Base-by-base conservation (phyloP, 129 eudicot species). In the Helichrysum umbraculigerum region DNA sequence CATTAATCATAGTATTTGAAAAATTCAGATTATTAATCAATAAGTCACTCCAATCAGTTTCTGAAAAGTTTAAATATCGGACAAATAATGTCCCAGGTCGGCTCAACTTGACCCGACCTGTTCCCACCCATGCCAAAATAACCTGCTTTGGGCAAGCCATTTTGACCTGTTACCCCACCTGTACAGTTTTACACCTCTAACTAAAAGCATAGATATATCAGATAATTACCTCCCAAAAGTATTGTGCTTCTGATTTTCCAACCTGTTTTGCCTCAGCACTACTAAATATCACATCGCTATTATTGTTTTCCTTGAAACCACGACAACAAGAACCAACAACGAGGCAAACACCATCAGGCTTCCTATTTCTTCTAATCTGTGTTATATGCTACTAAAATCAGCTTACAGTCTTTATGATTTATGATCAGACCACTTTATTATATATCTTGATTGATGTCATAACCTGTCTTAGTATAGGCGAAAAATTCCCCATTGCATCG, bases 401-500 rank as follows among this genome's bases (percentile, higher is more conserved):
- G 33, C 42, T 47, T 70, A 70, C 5, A 22, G 37, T 21, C 50
- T 54, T 34, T 50, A 42, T 61, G 33, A 54, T 32, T 39, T 22
- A 44, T 61, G 54, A 47, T 47, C 54, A 32, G 30, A 63, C 37
- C 22, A 21, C 47, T 15, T 9, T 68, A 39, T 17, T 59, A 8
- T n/a, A 65, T 41, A 44, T 28, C 50, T 54, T n/a, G 60, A 21
- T 70, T 19, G 44, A 70, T 54, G 81, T 29, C 80, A 80, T 77
- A 50, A 91, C 99, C 93, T 95, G 99, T 81, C 83, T 91, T 52
- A 91, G 89, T 19, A 95, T 79, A 7, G 97, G 99, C 25, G 99
- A 95, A 86, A 95, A 95, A 50, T 95, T 95, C 15, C 99, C 99
- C 97, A 95, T 95, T 61, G 99, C 99, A 80, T 95, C 99, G 75